Percentiles rank a stretch among this genome's conserved stretches.
phyloP scores from a whole-genome alignment of 2,329 filamentous ascomycete genomes.

The Didymella segeticola region DNA sequence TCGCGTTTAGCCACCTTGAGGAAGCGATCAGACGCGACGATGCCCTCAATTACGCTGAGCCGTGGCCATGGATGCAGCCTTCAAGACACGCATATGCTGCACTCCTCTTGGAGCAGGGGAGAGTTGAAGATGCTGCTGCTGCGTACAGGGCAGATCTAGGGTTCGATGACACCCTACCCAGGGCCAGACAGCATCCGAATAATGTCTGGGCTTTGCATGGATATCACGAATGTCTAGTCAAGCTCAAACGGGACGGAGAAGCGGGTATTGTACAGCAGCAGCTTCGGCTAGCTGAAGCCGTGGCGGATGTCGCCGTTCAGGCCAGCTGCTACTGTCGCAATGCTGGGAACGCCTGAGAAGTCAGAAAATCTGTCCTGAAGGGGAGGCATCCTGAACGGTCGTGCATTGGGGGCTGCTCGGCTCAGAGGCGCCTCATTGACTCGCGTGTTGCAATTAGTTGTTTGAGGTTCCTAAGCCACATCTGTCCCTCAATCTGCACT shows the following conservation, averaged over 20 bases:
- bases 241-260: slow-evolving; percentile 58
- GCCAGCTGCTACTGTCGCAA: slow-evolving; percentile 65
- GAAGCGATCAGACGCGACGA: slow-evolving; percentile 67
- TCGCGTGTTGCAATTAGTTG: background rate
- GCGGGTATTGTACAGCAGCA: slow-evolving; percentile 57
- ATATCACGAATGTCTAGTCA: slow-evolving; percentile 71
- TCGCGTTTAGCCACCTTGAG: slow-evolving; percentile 66
- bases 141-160: slow-evolving; percentile 52
- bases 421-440: background rate
- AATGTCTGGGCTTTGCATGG: slow-evolving; percentile 81
- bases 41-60: slow-evolving; percentile 72
- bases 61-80: slow-evolving; percentile 83
- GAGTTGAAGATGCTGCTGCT: slow-evolving; percentile 46
- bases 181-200: slow-evolving; percentile 70
- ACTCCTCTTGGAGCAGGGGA: slow-evolving; percentile 71
- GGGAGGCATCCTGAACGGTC: background rate
- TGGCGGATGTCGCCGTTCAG: slow-evolving; percentile 65
- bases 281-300: slow-evolving; percentile 60
- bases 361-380: background rate
- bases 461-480: background rate
- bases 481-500: background rate
- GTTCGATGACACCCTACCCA: slow-evolving; percentile 61
- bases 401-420: background rate
- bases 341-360: slow-evolving; percentile 3
- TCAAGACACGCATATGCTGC: slow-evolving; percentile 74